phyloP scores from a whole-genome alignment of 805 yeast species.

The Candida nanaspora region DNA sequence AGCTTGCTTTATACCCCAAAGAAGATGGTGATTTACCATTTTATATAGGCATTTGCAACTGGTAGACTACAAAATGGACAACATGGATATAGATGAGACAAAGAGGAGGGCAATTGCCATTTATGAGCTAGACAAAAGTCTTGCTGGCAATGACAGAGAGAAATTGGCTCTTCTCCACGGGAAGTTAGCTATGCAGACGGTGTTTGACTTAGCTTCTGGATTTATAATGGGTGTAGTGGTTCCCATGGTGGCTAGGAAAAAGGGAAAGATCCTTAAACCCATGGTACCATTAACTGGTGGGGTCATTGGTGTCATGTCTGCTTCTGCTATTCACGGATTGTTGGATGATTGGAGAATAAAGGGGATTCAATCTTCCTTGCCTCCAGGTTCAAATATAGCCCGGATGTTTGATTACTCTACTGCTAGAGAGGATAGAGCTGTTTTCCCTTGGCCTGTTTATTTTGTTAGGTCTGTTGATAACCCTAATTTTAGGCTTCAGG shows the following conservation, averaged over 20 bases:
- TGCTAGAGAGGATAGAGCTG: slow-evolving; percentile 7
- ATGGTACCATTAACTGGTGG: slow-evolving; percentile 27
- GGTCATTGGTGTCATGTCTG: slow-evolving; percentile 23
- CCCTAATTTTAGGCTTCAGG: slow-evolving; percentile 44
- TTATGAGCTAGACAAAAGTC: slow-evolving; percentile 39
- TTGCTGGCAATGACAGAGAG: slow-evolving; percentile 34
- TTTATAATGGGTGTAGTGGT: slow-evolving; percentile 33
- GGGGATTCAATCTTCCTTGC: slow-evolving; percentile 10
- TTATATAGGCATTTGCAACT: too few relatives aligned
- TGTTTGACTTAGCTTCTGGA: slow-evolving; percentile 32
- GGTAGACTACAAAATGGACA: too few relatives aligned
- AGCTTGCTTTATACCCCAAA: too few relatives aligned
- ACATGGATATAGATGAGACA: too few relatives aligned
- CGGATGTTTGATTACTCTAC: slow-evolving; percentile 15
- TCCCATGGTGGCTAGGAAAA: slow-evolving; percentile 35
- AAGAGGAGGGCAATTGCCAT: slow-evolving; percentile 43
- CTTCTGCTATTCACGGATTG: slow-evolving; percentile 25
- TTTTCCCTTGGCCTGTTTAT: slow-evolving; percentile 40
- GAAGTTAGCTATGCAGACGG: slow-evolving; percentile 26
- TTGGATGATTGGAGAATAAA: slow-evolving; percentile 19
- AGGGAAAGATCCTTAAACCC: slow-evolving; percentile 29
- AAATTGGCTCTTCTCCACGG: slow-evolving; percentile 32
- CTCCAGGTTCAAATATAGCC: slow-evolving; percentile 10
- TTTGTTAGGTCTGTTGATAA: slow-evolving; percentile 44
- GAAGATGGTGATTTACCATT: too few relatives aligned